Evolutionary conservation across 2,329 filamentous ascomycete species (phyloP).

Genomic region (Rhynchosporium graminicola): DNA sequence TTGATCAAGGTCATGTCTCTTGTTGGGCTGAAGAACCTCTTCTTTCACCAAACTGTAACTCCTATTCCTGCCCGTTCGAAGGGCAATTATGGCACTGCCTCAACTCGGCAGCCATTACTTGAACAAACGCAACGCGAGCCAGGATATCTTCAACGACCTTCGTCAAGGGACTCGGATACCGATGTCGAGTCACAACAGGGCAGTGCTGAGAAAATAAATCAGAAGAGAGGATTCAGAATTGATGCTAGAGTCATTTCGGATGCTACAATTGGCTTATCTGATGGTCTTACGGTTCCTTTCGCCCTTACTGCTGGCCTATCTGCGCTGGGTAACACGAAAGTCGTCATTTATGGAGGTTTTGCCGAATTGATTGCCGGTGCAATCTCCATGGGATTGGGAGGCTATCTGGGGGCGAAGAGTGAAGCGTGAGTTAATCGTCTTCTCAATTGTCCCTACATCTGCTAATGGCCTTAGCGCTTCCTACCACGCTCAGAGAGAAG

Average conservation of each 20-base stretch:
- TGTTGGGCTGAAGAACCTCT: conserved; percentile 39
- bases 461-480: conserved; percentile 37
- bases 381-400: conserved; percentile 64
- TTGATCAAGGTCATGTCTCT: conserved; percentile 37
- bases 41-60: conserved; percentile 33
- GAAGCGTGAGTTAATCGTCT: conserved; percentile 41
- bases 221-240: conserved; percentile 35
- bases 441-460: not conserved
- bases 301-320: conserved; percentile 60
- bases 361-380: conserved; percentile 62
- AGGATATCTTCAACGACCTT: not conserved
- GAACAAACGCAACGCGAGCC: not conserved
- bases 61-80: conserved; percentile 22
- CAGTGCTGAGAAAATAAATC: conserved; percentile 29
- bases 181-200: conserved; percentile 38
- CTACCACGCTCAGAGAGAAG: conserved; percentile 36
- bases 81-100: conserved; percentile 15
- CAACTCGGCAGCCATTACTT: conserved; percentile 30
- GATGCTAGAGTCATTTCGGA: conserved; percentile 47
- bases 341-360: conserved; percentile 59
- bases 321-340: conserved; percentile 50
- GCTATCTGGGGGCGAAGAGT: conserved; percentile 56
- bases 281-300: conserved; percentile 65
- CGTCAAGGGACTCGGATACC: conserved; percentile 16
- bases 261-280: conserved; percentile 61